A percentile compares a stretch with the other conserved stretches of the same genome.
These are phyloP conservation scores for Epichloe sylvatica DNA, from an alignment of 2,329 filamentous ascomycete species.

Conservation along the genomic window DNA sequence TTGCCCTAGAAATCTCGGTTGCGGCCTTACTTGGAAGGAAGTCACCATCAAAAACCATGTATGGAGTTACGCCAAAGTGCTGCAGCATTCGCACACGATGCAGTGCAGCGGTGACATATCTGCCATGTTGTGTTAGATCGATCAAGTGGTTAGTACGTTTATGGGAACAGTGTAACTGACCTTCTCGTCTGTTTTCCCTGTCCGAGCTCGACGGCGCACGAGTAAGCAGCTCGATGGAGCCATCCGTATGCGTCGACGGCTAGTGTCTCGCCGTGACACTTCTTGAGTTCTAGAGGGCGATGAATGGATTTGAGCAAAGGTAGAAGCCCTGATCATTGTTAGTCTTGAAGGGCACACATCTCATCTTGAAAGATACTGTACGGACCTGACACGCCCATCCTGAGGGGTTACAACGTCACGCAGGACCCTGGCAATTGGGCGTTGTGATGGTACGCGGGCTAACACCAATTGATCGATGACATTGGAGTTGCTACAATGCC, in stretches of 20 bases:
- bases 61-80: conserved; percentile 87
- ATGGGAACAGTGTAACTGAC: conserved; percentile 32
- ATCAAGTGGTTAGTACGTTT: not conserved
- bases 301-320: conserved; percentile 94
- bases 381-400: conserved; percentile 26
- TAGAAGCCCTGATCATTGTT: conserved; percentile 51
- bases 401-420: conserved; percentile 3
- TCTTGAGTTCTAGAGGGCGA: conserved; percentile 71
- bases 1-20: conserved; percentile 67
- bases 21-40: conserved; percentile 83
- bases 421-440: not conserved
- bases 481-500: not conserved
- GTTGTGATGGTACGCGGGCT: not conserved
- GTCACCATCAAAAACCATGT: conserved; percentile 91
- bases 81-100: conserved; percentile 85
- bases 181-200: conserved; percentile 77
- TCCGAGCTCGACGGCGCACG: conserved; percentile 82
- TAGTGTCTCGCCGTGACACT: conserved; percentile 73
- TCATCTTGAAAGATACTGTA: not conserved
- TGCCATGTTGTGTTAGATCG: conserved; percentile 20
- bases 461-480: not conserved
- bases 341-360: not conserved
- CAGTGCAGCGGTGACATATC: conserved; percentile 83
- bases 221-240: conserved; percentile 84
- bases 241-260: conserved; percentile 97